Evolutionary conservation across 768 basidiomycete species (phyloP).

Genomic region (Kwoniella dendrophila): DNA sequence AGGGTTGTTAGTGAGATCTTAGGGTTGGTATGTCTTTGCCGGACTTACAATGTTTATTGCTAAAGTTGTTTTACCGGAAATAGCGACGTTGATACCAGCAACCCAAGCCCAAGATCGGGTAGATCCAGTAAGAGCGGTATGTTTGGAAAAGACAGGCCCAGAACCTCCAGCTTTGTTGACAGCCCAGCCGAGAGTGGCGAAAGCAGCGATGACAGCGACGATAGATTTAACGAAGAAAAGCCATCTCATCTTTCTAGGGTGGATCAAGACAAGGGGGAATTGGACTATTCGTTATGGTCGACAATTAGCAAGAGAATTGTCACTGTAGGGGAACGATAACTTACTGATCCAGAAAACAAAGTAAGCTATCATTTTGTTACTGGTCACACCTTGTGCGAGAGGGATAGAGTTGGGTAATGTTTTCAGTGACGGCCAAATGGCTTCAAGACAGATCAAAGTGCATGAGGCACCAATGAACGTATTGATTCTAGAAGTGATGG

Average conservation of each 20-base stretch:
- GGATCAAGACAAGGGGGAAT: constrained; percentile 55
- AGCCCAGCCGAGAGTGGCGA: constrained; percentile 79
- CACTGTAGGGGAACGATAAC: constrained; percentile 8
- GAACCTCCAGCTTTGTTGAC: constrained; percentile 63
- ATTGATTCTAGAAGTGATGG: too few species aligned
- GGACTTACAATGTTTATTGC: constrained; percentile 63
- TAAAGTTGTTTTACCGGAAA: constrained; percentile 66
- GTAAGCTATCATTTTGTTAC: constrained; percentile 48
- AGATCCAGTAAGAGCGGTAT: constrained; percentile 62
- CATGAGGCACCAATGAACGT: constrained; percentile 52
- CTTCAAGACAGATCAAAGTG: constrained; percentile 50
- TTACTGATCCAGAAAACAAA: constrained; percentile 51
- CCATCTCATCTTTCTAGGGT: constrained; percentile 74
- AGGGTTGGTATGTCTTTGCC: neutral
- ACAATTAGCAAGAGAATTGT: neutral
- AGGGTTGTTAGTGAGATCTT: neutral
- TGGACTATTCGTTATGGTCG: constrained; percentile 24
- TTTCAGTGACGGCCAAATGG: constrained; percentile 53
- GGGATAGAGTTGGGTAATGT: constrained; percentile 40
- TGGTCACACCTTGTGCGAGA: constrained; percentile 40
- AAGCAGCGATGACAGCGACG: constrained; percentile 67
- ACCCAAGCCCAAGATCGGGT: constrained; percentile 77
- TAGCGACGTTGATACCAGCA: constrained; percentile 70
- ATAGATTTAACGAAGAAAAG: constrained; percentile 72
- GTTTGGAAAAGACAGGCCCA: constrained; percentile 64